These are phyloP conservation scores for Nicotiana rustica DNA, from an alignment of 305 asterid species.

Conservation along the genomic window DNA sequence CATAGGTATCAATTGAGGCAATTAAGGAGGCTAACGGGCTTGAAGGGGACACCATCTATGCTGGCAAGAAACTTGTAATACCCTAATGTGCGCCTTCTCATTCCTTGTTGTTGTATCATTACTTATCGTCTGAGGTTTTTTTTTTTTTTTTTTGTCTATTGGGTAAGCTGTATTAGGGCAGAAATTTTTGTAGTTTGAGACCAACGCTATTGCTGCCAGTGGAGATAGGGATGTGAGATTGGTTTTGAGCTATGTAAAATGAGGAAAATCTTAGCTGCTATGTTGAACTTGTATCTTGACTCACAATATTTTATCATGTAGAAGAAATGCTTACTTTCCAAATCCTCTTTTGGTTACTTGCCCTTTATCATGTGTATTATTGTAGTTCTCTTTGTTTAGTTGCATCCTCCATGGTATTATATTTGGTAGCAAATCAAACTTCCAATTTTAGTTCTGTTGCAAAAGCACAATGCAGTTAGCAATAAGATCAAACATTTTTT, in stretches of 20 bases:
- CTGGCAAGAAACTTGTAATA: conserved; percentile 49
- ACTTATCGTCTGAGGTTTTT: not conserved
- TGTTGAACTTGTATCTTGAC: not conserved
- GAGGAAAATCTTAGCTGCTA: not conserved
- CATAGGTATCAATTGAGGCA: conserved; percentile 47
- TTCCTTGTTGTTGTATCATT: not conserved
- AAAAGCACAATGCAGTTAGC: not conserved
- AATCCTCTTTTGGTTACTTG: not conserved
- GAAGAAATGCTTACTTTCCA: not conserved
- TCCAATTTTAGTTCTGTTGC: not conserved
- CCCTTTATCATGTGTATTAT: not conserved
- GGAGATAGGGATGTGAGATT: not conserved
- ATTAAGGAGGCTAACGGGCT: conserved; percentile 55
- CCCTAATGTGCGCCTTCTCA: conserved; percentile 32
- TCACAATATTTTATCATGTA: not conserved
- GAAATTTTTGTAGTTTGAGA: conserved; percentile 10
- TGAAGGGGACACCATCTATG: conserved; percentile 49
- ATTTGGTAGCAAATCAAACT: not conserved
- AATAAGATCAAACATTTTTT: not conserved
- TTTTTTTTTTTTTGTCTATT: not conserved
- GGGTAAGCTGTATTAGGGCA: conserved; percentile 11
- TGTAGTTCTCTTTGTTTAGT: not conserved
- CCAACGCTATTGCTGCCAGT: not conserved
- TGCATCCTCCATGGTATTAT: not conserved
- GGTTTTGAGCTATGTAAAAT: not conserved